These are phyloP conservation scores for Castanopsis chinensis DNA, from an alignment of 306 rosid species.

Conservation along the genomic window DNA sequence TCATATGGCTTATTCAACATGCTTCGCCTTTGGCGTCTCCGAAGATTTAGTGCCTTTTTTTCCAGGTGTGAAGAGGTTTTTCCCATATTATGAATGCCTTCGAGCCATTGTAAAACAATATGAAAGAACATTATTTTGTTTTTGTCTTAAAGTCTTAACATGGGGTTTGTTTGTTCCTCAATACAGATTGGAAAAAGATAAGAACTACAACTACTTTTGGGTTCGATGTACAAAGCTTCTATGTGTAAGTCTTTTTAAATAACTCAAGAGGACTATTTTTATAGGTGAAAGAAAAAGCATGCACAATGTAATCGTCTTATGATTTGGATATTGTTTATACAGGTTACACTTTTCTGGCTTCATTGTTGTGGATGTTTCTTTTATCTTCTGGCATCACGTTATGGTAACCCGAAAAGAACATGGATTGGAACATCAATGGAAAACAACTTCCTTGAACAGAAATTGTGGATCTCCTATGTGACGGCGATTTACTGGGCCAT, in stretches of 20 bases:
- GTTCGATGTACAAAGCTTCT: conserved; percentile 86
- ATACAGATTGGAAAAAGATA: conserved; percentile 85
- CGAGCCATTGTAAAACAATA: neutral
- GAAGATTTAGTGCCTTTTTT: conserved; percentile 86
- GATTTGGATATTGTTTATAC: conserved; percentile 6
- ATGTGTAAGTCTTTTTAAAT: conserved; percentile 51
- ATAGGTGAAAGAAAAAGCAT: neutral
- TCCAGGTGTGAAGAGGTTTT: conserved; percentile 43
- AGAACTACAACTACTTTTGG: conserved; percentile 78
- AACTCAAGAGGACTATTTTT: neutral
- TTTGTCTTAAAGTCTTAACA: neutral
- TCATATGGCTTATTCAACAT: conserved; percentile 82
- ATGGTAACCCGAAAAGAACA: conserved; percentile 58
- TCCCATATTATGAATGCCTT: neutral
- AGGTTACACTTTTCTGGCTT: conserved; percentile 87
- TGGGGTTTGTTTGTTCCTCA: conserved; percentile 3
- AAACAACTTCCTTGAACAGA: conserved; percentile 43
- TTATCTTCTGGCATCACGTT: conserved; percentile 76
- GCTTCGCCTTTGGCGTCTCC: conserved; percentile 97
- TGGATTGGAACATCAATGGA: conserved; percentile 66
- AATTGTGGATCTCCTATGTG: conserved; percentile 72
- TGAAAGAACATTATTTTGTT: neutral
- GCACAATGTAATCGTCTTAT: neutral
- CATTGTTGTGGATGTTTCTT: conserved; percentile 88
- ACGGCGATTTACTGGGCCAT: conserved; percentile 87